A percentile compares a stretch with the other conserved stretches of the same genome.
phyloP scores from a whole-genome alignment of 106 monocot species.

The Gastrodia elata region DNA sequence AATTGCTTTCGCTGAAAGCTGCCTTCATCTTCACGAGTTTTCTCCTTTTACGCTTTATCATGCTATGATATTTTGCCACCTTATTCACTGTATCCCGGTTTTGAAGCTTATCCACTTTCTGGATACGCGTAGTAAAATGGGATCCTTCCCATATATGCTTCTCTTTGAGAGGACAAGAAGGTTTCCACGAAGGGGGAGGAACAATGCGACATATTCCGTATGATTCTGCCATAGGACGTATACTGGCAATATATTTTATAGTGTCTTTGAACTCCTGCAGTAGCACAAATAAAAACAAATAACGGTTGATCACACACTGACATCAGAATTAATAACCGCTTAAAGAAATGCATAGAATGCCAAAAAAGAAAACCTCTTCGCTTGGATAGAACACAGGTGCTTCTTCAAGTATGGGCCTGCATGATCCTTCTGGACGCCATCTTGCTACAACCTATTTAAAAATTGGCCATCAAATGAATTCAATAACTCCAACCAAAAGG shows the following conservation, averaged over 20 bases:
- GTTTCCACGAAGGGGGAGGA: conserved; percentile 81
- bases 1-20: conserved; percentile 14
- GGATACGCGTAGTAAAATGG: conserved; percentile 64
- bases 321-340: background rate
- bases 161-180: conserved; percentile 80
- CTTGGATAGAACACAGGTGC: conserved; percentile 79
- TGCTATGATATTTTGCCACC: conserved; percentile 11
- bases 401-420: conserved; percentile 58
- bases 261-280: conserved; percentile 85
- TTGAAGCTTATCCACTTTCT: conserved; percentile 81
- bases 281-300: background rate
- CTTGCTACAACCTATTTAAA: conserved; percentile 43
- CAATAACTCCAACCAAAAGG: background rate
- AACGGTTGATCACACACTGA: background rate
- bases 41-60: conserved; percentile 51
- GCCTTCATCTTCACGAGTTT: conserved; percentile 21
- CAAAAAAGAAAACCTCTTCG: conserved; percentile 50
- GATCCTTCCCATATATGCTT: conserved; percentile 53
- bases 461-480: conserved; percentile 14
- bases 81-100: conserved; percentile 50
- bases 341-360: background rate
- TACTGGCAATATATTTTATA: conserved; percentile 64
- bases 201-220: conserved; percentile 93
- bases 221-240: conserved; percentile 57
- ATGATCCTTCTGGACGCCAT: conserved; percentile 51